Base-by-base conservation (phyloP, 768 basidiomycete genomes). In the Gloeophyllum trabeum region DNA sequence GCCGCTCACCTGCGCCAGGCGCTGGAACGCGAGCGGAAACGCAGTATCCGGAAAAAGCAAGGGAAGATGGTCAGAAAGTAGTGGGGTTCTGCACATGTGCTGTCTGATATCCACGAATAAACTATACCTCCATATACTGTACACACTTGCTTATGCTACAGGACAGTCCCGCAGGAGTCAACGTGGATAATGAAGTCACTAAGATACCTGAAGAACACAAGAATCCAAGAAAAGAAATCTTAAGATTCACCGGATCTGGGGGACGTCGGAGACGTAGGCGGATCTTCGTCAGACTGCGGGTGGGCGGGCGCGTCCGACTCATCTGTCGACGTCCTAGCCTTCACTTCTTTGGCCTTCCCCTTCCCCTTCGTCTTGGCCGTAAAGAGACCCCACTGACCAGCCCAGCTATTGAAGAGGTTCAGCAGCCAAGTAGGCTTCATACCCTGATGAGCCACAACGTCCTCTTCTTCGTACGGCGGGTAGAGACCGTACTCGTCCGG, bases 391-490 rank as follows among this genome's bases (percentile, higher is more conserved):
- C 81, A 75, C 48, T 69, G 70, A 30, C 74, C 73, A 5, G 77
- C 80, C 82, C 81, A 86, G 45, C 79, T 81, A 36, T 78, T 84
- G 57, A 88, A 82, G 60, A 86, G 75, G 52, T 70, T 65, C 51
- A 88, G 60, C 42, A 86, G 55, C 85, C 85, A 87, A 68, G 84
- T 77, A 26, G 83, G 82, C 42, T 75, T 76, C 55, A 82, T 76
- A 18, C 61, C 63, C 24, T 69, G 69, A 57, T 76, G 69, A 52
- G 69, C 67, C 36, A 78, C 73, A 30, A 71, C 73, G 43, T 73
- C 73, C 19, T 53, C 61, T 24, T 61, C 60, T 4, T 58, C 62
- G 18, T 50, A 50, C 12, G 51, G 46, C 20, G 50, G 10, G 28
- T 10, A 32, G n/a, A n/a, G n/a, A n/a, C n/a, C n/a, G n/a, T n/a